phyloP scores from a whole-genome alignment of 495 filamentous ascomycete genomes.

The Halenospora varia region DNA sequence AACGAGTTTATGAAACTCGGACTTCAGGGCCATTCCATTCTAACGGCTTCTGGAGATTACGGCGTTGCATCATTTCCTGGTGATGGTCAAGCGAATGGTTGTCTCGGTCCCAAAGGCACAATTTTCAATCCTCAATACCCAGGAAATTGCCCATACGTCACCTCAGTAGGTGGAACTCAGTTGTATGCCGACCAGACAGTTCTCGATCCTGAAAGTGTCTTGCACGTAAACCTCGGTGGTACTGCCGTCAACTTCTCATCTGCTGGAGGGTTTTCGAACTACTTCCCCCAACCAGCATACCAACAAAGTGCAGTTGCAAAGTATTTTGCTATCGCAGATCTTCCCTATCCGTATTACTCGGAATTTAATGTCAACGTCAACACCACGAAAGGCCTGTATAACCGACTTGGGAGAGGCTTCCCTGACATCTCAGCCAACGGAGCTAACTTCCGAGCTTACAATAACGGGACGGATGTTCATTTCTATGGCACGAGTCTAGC shows the following conservation, averaged over 20 bases:
- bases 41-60: slow-evolving; percentile 39
- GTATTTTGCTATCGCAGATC: slow-evolving; percentile 25
- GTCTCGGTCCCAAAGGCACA: slow-evolving; percentile 17
- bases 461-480: slow-evolving; percentile 30
- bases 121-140: slow-evolving; percentile 38
- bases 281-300: slow-evolving; percentile 37
- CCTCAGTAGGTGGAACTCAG: slow-evolving; percentile 40
- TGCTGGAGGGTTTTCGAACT: slow-evolving; percentile 49
- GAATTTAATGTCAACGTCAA: slow-evolving; percentile 17
- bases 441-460: slow-evolving; percentile 24
- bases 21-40: slow-evolving; percentile 36
- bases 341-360: slow-evolving; percentile 36
- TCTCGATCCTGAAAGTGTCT: slow-evolving; percentile 31
- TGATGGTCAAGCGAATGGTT: slow-evolving; percentile 27
- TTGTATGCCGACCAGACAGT: slow-evolving; percentile 29
- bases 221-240: slow-evolving; percentile 17
- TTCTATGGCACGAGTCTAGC: slow-evolving; percentile 30
- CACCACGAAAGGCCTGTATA: slow-evolving; percentile 22
- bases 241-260: slow-evolving; percentile 27
- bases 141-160: slow-evolving; percentile 41
- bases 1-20: slow-evolving; percentile 37
- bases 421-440: slow-evolving; percentile 35
- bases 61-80: slow-evolving; percentile 33
- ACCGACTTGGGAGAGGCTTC: slow-evolving; percentile 39
- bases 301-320: slow-evolving; percentile 25